Percentiles rank a stretch among this genome's conserved stretches.
Evolutionary conservation across 2,329 filamentous ascomycete species (phyloP).

Genomic region (Teratosphaeria epicoccoides): DNA sequence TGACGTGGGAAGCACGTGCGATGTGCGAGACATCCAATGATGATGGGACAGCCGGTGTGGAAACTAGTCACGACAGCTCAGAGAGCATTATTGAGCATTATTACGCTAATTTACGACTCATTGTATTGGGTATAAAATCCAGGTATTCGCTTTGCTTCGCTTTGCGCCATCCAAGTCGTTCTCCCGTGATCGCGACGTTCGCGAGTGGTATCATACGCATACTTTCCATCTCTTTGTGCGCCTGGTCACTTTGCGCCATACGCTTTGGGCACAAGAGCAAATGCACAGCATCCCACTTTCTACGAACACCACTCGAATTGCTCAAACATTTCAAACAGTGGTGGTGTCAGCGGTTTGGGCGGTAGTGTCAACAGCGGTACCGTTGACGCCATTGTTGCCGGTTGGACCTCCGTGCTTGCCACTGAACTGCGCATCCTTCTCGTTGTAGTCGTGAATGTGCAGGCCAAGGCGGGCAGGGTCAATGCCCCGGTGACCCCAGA

Average conservation of each 20-base stretch:
- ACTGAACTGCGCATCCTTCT: constrained; percentile 22
- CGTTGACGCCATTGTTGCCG: constrained; percentile 6
- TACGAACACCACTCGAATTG: background rate
- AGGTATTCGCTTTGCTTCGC: background rate
- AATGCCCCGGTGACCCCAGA: constrained; percentile 54
- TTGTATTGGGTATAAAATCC: background rate
- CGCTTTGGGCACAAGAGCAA: background rate
- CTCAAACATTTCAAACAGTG: constrained; percentile 1
- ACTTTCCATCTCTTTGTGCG: background rate
- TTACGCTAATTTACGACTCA: background rate
- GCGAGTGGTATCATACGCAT: background rate
- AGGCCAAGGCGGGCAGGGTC: constrained; percentile 48
- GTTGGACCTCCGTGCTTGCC: background rate
- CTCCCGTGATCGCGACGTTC: background rate
- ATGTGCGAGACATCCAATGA: too few relatives aligned
- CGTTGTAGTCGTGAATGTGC: constrained; percentile 36
- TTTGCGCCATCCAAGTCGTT: background rate
- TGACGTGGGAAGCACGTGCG: too few relatives aligned
- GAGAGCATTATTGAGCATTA: background rate
- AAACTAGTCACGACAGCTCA: background rate
- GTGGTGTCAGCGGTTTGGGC: background rate
- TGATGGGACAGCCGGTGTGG: background rate
- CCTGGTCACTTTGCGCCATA: background rate
- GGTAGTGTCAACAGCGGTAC: constrained; percentile 5
- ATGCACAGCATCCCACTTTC: background rate